Evolutionary conservation across 768 basidiomycete genomes (phyloP), one percentile per base, ranked within the genome.

Genomic region (Dentipellis fragilis): DNA sequence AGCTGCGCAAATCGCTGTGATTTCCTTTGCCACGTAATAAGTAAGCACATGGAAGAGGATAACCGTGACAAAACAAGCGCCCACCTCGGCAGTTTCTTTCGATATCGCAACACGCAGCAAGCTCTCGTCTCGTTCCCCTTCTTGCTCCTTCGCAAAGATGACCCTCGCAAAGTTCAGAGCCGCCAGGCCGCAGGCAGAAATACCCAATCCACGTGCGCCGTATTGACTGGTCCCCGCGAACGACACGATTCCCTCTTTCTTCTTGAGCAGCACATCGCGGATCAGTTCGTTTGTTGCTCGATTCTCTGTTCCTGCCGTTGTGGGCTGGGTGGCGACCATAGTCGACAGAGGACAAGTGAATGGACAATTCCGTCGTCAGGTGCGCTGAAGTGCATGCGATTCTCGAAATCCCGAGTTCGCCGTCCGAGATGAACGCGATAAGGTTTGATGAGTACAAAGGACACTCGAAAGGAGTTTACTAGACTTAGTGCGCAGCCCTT

Each of bases 181-280:
- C 21, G 85, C 84, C 22, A 87, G 72, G 16, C 85, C 85, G 58
- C 84, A 87, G 2, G 83, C 75, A 42, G 84, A 79, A 34, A 67
- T 66, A 5, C 75, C 71, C 10, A 73, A 71, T n/a, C 67, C 67
- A 1, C 55, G 59, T 57, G 51, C 36, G 45, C 55, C 62, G 53
- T 84, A 86, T 59, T 85, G 84, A 47, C 83, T 78, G 11, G 78
- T 74, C 16, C 81, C 79, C 5, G 62, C 66, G 57, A 76, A 73
- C 1, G 76, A 79, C 37, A 78, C 68, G 39, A 65, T 63, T 56
- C 72, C 71, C 34, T 68, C 67, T 16, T 17, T n/a, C 16, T 37
- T 16, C 19, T 52, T 52, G 35, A 23, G 21, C 16, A 42, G 11
- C 37, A 53, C 23, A 10, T 52, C 36, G 14, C 21, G 48, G 14